phyloP scores from a whole-genome alignment of 2,329 filamentous ascomycete species.

The Monosporascus sp. region DNA sequence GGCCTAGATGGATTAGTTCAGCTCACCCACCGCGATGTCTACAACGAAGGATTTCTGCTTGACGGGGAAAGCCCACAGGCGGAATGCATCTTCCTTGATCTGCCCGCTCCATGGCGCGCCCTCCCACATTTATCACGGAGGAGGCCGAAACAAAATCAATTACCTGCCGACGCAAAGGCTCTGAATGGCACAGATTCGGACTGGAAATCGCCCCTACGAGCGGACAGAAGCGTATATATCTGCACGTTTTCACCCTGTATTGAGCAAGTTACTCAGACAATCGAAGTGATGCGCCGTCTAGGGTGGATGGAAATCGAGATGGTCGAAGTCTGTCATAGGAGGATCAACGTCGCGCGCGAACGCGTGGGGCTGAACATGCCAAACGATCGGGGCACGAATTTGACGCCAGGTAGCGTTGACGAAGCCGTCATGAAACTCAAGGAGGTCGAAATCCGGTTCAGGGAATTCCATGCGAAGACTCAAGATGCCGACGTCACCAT shows the following conservation, averaged over 20 bases:
- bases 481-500: constrained; percentile 21
- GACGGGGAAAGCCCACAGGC: constrained; percentile 55
- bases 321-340: constrained; percentile 79
- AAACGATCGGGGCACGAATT: constrained; percentile 64
- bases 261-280: constrained; percentile 86
- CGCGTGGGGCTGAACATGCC: constrained; percentile 63
- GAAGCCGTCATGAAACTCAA: constrained; percentile 72
- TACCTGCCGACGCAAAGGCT: constrained; percentile 12
- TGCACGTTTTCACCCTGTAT: constrained; percentile 98
- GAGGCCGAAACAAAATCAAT: constrained; percentile 26
- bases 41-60: constrained; percentile 65
- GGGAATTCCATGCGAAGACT: constrained; percentile 50
- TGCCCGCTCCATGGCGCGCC: constrained; percentile 77
- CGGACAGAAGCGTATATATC: constrained; percentile 66
- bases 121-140: constrained; percentile 66
- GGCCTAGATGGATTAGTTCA: constrained; percentile 60
- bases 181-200: constrained; percentile 13
- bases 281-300: constrained; percentile 70
- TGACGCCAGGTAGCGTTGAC: constrained; percentile 65
- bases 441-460: constrained; percentile 65
- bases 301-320: constrained; percentile 92
- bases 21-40: constrained; percentile 75
- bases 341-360: constrained; percentile 77
- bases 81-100: constrained; percentile 70
- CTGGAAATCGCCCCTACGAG: constrained; percentile 62